Percentiles rank a stretch among this genome's conserved stretches.
These are phyloP conservation scores for Aspergillus bombycis DNA, from an alignment of 2,329 filamentous ascomycete genomes.

Conservation along the genomic window DNA sequence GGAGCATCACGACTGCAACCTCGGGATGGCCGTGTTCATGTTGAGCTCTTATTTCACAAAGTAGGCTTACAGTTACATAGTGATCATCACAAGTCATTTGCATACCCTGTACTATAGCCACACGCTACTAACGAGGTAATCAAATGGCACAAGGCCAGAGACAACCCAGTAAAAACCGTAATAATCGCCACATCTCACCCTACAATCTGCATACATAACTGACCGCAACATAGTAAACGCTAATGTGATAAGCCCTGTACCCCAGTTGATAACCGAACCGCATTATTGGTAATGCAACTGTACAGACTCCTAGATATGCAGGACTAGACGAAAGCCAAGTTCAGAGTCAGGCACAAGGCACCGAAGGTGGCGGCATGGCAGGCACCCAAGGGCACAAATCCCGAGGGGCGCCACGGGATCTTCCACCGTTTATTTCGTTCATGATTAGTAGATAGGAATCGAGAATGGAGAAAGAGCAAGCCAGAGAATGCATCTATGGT, in stretches of 20 bases:
- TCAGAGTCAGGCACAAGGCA: neutral
- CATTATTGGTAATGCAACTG: neutral
- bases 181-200: neutral
- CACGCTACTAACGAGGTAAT: neutral
- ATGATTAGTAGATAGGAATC: neutral
- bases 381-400: neutral
- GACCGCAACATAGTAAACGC: neutral
- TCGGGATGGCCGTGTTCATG: neutral
- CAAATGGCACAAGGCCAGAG: neutral
- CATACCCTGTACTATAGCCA: neutral
- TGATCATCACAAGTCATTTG: neutral
- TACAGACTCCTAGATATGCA: neutral
- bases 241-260: neutral
- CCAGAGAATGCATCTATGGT: slow-evolving; percentile 3
- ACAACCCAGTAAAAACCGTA: neutral
- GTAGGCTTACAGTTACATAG: neutral
- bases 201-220: neutral
- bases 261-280: neutral
- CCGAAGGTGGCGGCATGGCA: neutral
- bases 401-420: neutral
- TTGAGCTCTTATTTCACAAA: neutral
- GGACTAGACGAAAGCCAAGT: neutral
- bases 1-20: neutral
- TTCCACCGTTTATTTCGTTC: neutral
- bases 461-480: neutral